These are phyloP conservation scores for Fusarium humuli DNA, from an alignment of 2,329 filamentous ascomycete species.

Conservation along the genomic window DNA sequence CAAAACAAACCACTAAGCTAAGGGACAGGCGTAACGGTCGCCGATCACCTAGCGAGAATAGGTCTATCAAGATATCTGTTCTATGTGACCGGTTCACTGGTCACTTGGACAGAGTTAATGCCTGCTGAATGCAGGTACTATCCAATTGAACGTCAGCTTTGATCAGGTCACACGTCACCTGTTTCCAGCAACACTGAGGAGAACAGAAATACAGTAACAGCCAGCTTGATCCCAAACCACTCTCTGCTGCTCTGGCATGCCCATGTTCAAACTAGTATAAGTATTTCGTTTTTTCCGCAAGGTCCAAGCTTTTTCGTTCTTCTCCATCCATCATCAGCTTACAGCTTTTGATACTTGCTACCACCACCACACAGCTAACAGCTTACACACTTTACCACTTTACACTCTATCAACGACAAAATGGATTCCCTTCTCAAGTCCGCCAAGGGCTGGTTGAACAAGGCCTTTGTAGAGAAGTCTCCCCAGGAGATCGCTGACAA, in stretches of 20 bases:
- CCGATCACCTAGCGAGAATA: background rate
- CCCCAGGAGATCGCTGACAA: background rate
- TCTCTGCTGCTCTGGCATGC: background rate
- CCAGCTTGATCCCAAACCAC: background rate
- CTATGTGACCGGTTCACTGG: background rate
- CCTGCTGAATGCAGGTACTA: background rate
- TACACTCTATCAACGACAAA: too few species aligned
- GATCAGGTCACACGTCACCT: rapidly evolving
- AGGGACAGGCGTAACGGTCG: background rate
- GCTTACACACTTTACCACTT: too few species aligned
- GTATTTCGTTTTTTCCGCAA: background rate
- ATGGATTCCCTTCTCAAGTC: background rate
- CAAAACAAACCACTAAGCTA: background rate
- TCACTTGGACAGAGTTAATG: background rate
- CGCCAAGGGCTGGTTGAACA: background rate
- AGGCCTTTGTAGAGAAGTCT: background rate
- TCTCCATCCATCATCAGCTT: background rate
- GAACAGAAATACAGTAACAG: background rate
- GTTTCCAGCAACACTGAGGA: background rate
- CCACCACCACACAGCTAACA: too few species aligned
- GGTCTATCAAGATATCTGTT: background rate
- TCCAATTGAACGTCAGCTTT: background rate
- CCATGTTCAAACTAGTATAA: background rate
- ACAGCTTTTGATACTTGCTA: background rate
- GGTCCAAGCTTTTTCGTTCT: background rate